These are phyloP conservation scores for Omphalotus guepiniiformis DNA, from an alignment of 768 basidiomycete species.

Conservation along the genomic window DNA sequence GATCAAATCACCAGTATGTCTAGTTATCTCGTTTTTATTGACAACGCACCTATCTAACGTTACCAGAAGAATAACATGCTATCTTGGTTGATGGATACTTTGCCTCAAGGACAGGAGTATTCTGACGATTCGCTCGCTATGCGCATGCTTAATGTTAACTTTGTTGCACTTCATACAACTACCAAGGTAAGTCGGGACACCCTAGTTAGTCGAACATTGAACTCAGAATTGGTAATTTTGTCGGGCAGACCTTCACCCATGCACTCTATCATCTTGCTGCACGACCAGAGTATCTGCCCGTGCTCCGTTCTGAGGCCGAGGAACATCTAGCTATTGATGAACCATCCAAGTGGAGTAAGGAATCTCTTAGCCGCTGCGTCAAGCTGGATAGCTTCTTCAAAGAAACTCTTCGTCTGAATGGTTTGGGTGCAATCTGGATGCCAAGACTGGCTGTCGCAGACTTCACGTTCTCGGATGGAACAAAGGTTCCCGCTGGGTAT, in stretches of 20 bases:
- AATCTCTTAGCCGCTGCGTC: slow-evolving; percentile 33
- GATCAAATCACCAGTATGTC: background rate
- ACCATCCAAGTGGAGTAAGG: slow-evolving; percentile 30
- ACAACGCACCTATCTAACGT: background rate
- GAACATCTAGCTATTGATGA: slow-evolving; percentile 24
- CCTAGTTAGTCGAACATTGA: slow-evolving; percentile 29
- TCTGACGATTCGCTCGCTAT: slow-evolving; percentile 17
- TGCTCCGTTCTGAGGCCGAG: slow-evolving; percentile 35
- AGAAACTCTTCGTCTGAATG: slow-evolving; percentile 32
- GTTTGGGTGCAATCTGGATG: slow-evolving; percentile 25
- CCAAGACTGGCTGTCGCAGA: slow-evolving; percentile 25
- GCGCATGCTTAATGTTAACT: slow-evolving; percentile 24
- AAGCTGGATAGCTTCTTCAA: slow-evolving; percentile 39
- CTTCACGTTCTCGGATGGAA: slow-evolving; percentile 34
- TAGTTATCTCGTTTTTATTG: background rate
- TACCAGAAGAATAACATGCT: slow-evolving; percentile 32
- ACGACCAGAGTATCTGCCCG: slow-evolving; percentile 27
- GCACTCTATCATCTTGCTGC: slow-evolving; percentile 33
- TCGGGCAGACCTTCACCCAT: slow-evolving; percentile 29
- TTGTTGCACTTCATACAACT: slow-evolving; percentile 21
- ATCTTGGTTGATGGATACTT: slow-evolving; percentile 36
- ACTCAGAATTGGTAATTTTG: slow-evolving; percentile 24
- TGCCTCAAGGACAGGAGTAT: slow-evolving; percentile 21
- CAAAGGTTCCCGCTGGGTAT: slow-evolving; percentile 27
- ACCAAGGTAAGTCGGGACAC: slow-evolving; percentile 29